Percentiles rank a stretch among this genome's conserved stretches.
These are phyloP conservation scores for Ustilago hordei DNA, from an alignment of 1,284 basidiomycete genomes.

Conservation along the genomic window DNA sequence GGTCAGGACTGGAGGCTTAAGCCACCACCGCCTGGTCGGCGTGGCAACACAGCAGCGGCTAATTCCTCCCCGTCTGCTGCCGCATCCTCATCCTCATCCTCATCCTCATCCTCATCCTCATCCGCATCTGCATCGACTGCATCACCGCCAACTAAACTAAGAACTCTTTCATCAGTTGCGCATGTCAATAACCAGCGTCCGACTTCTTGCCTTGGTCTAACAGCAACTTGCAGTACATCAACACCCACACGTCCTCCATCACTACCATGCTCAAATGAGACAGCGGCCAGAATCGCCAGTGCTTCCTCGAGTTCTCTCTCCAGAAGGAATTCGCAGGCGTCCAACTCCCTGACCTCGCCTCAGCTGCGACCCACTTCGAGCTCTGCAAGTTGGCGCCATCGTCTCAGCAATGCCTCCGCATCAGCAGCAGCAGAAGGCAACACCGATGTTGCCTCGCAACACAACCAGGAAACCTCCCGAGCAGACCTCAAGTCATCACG, in stretches of 20 bases:
- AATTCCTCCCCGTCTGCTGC: slow-evolving; percentile 2
- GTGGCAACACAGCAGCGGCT: slow-evolving; percentile 3
- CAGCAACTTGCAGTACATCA: slow-evolving; percentile 13
- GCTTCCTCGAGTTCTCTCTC: slow-evolving; percentile 37
- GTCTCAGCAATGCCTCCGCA: slow-evolving; percentile 20
- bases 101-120: neutral
- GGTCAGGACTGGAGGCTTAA: slow-evolving; percentile 58
- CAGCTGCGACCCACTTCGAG: slow-evolving; percentile 30
- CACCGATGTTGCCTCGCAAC: neutral
- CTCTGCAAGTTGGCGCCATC: slow-evolving; percentile 28
- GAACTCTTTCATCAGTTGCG: slow-evolving; percentile 17
- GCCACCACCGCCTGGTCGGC: slow-evolving; percentile 48
- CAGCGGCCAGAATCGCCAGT: slow-evolving; percentile 46
- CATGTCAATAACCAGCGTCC: slow-evolving; percentile 18
- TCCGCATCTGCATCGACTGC: slow-evolving; percentile 9
- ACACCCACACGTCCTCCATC: slow-evolving; percentile 46
- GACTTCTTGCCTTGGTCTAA: slow-evolving; percentile 13
- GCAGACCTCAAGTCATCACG: slow-evolving; percentile 21
- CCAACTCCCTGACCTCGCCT: slow-evolving; percentile 25
- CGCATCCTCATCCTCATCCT: neutral
- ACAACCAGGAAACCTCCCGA: neutral
- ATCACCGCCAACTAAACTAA: slow-evolving; percentile 7
- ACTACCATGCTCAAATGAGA: slow-evolving; percentile 38
- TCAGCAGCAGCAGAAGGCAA: neutral
- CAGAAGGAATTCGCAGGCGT: slow-evolving; percentile 44